Evolutionary conservation across 306 rosid species (phyloP), one percentile per base, ranked within the genome.

Genomic region (Lupinus albus): DNA sequence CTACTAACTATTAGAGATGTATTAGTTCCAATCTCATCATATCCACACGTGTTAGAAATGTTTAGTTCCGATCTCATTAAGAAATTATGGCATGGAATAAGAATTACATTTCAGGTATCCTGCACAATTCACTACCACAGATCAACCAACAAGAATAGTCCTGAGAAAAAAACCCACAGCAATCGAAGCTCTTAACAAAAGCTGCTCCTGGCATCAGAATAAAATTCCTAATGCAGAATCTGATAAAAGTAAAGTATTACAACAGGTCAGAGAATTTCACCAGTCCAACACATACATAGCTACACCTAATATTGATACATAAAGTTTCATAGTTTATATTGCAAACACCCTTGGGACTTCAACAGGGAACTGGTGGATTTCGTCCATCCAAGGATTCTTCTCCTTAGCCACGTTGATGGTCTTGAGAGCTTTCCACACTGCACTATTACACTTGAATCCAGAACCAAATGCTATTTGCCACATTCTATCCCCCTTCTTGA

Each of bases 401-500:
- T 91, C 97, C 76, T 80, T 80, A 4, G 84, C 85, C 15, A 93
- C 87, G 68, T 86, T 67, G 67, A 91, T 78, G 55, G 84, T 84
- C 73, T 64, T 82, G 46, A 91, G 82, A 84, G 97, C 96, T 79
- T 83, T 88, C 97, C 97, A 91, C 65, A 91, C 93, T 42, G 97
- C 97, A 66, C 97, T 91, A 62, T 91, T 91, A 75, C 93, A 91
- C 80, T 91, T 91, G 77, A 91, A 91, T 57, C 97, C 97, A 1
- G 97, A 86, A 6, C 97, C 96, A 0, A 91, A 91, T 61, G 97
- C 97, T 58, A 91, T 91, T 77, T 88, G 97, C 97, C 96, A 91
- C 36, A 91, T 85, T 59, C 97, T 86, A 17, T 91, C 94, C 64
- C 97, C 97, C 74, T 72, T 91, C 83, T 75, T 91, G 13, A 88